Evolutionary conservation across 805 yeast species (phyloP), one percentile per base, ranked within the genome.

Genomic region (Metschnikowia reukaufii): DNA sequence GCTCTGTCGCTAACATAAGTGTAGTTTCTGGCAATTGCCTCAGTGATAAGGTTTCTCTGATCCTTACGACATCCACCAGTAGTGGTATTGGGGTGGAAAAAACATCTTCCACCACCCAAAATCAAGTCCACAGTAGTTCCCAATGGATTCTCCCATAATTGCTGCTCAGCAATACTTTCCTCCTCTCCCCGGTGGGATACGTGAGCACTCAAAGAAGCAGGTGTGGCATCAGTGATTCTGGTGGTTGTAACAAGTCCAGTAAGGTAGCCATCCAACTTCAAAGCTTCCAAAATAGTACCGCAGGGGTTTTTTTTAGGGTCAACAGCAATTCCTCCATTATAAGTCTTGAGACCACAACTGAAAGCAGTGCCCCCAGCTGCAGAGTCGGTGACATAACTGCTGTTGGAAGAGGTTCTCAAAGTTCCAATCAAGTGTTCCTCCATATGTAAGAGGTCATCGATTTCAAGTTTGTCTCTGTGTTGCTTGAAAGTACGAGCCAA

Each of bases 361-460:
- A 89, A 90, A 1, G 96, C 96, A n/a, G 96, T 88, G 10, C 96
- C 97, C n/a, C 96, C 97, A 2, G 97, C 97, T 12, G 97, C 97
- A 25, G 96, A 87, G 64, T 90, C 97, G 0, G 97, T 90, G 48
- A 90, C 79, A 56, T 86, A 71, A 1, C 95, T 86, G 54, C 74
- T 72, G 18, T 81, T 79, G n/a, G 96, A 86, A 51, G 89, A 75
- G 0, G 97, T 90, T 57, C 97, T 78, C 5, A 94, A 85, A 21
- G 86, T 76, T 19, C 97, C 97, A 44, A 89, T 76, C 41, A 89
- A 67, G 62, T 83, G 79, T 47, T 77, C 69, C 63, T 89, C 97
- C 21, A 89, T 57, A 9, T 71, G 64, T 52, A 88, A 70, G 19
- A 79, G 65, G 56, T 83, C 84, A 52, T 79, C 78, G 37, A 75